phyloP scores from a whole-genome alignment of 768 basidiomycete genomes.

The Trametes cingulata region DNA sequence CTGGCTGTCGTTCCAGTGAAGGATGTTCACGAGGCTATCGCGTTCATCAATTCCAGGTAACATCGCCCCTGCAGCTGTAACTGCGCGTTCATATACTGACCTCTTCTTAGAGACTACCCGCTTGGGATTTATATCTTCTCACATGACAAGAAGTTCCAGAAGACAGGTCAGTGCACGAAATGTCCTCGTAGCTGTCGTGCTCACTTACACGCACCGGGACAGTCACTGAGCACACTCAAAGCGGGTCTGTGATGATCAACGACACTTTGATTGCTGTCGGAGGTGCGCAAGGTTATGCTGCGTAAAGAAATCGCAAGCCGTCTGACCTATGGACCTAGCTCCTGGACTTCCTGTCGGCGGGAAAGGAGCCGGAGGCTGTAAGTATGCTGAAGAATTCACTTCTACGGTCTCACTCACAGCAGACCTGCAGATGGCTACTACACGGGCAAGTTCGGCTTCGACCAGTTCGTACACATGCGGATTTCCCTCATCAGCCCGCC shows the following conservation, averaged over 20 bases:
- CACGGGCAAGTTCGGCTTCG: conserved; percentile 73
- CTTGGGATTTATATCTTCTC: conserved; percentile 77
- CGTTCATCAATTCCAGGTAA: conserved; percentile 60
- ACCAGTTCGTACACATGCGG: conserved; percentile 75
- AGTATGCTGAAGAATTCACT: conserved; percentile 24
- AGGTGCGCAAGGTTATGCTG: conserved; percentile 38
- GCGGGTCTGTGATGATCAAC: conserved; percentile 71
- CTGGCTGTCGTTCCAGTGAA: conserved; percentile 74
- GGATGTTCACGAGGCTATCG: conserved; percentile 64
- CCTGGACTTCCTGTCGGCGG: conserved; percentile 75
- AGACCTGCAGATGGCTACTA: conserved; percentile 56
- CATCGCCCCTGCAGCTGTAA: too few species aligned
- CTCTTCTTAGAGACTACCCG: conserved; percentile 72
- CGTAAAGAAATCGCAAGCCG: background rate
- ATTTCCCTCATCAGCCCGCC: conserved; percentile 47
- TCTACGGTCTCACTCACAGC: background rate
- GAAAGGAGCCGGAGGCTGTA: conserved; percentile 68
- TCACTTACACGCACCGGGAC: background rate
- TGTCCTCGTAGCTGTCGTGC: background rate
- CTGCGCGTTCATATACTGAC: too few species aligned
- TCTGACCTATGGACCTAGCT: conserved; percentile 32
- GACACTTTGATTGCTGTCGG: conserved; percentile 62
- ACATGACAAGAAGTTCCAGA: conserved; percentile 52
- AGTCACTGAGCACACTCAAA: conserved; percentile 72
- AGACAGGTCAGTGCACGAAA: conserved; percentile 46